Evolutionary conservation across 306 rosid species (phyloP).

Genomic region (Cucurbita maxima): DNA sequence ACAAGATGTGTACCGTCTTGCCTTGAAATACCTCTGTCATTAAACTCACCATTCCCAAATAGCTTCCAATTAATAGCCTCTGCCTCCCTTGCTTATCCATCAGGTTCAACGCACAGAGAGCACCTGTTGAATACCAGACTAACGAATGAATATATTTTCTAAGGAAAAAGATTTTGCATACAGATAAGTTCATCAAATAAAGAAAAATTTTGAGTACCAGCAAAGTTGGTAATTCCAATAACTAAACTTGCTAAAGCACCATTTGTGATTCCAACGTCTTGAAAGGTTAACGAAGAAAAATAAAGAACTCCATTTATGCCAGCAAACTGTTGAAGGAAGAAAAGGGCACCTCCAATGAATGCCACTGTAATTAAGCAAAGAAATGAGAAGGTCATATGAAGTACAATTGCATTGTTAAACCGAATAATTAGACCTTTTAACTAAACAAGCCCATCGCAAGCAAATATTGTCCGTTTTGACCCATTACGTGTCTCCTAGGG

Average conservation of each 20-base stretch:
- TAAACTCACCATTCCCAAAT: conserved; percentile 74
- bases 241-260: conserved; percentile 62
- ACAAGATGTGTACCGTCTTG: not conserved
- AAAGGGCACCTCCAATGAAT: conserved; percentile 63
- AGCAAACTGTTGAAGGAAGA: conserved; percentile 77
- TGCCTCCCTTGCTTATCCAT: conserved; percentile 77
- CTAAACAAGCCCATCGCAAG: not conserved
- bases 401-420: not conserved
- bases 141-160: conserved; percentile 12
- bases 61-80: conserved; percentile 71
- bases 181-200: not conserved
- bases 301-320: conserved; percentile 90
- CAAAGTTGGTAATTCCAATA: conserved; percentile 76
- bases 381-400: not conserved
- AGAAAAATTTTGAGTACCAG: conserved; percentile 34
- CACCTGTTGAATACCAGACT: conserved; percentile 33
- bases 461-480: too few species aligned
- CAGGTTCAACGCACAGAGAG: conserved; percentile 60
- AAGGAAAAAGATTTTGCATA: conserved; percentile 9
- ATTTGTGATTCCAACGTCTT: conserved; percentile 59
- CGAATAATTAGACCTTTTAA: not conserved
- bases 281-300: conserved; percentile 78
- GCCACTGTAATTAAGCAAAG: conserved; percentile 53
- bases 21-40: not conserved
- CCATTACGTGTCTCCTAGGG: too few species aligned